Base-by-base conservation (phyloP, 306 rosid species). In the Adenanthera pavonina region DNA sequence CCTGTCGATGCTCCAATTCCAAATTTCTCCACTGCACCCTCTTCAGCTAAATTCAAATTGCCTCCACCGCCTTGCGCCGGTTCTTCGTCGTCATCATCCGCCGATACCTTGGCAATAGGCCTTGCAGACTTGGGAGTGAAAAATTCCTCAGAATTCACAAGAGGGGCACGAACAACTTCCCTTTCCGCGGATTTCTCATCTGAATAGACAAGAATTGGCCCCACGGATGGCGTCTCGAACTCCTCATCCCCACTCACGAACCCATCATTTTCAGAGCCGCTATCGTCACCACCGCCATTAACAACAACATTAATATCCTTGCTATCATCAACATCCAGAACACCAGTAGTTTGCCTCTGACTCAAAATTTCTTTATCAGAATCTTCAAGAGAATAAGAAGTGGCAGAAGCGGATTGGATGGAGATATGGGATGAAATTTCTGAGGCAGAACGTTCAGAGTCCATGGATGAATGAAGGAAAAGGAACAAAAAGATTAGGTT, bases 241-340 rank as follows among this genome's bases (percentile, higher is more conserved):
- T 87, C 94, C 41, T 85, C 91, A 12, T 85, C 95, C 2, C 89
- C 97, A 65, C 94, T 93, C 60, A 82, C 34, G 44, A 93, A 92
- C 51, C 97, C 99, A 6, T 88, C 94, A 16, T 70, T 52, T 0
- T 89, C 97, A 7, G 91, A 86, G 41, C 85, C 92, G 10, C 52
- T 84, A n/a, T 19, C 82, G 17, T 70, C 72, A 4, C 84, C 88
- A 14, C 4, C 49, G 19, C 49, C 80, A 38, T 59, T 61, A 66
- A 69, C 70, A 47, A 66, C 52, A 30, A 3, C 54, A 19, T 68
- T 19, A 57, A 49, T 38, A 76, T 68, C 71, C 68, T 76, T 34
- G 49, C 60, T 74, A 49, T 72, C 34, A 54, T 61, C 74, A 25
- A 56, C 75, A 52, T 70, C 59, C 20, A 61, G 57, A 30, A 33